These are phyloP conservation scores for Penicillium dipodomyicola DNA, from an alignment of 495 filamentous ascomycete species.

Conservation along the genomic window DNA sequence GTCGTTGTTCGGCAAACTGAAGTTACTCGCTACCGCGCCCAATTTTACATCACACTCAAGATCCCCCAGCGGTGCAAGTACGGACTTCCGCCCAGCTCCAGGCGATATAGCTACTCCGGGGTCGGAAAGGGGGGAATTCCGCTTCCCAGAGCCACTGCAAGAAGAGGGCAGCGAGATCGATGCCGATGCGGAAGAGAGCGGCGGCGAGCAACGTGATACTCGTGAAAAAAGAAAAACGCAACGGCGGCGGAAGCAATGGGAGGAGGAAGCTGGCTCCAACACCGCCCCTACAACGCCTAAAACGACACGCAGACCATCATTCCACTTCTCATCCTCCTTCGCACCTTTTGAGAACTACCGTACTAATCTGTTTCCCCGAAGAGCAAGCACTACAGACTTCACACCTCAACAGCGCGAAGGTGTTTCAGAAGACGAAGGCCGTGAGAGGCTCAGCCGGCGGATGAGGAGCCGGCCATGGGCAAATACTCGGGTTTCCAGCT, in stretches of 20 bases:
- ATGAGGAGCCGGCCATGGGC: constrained; percentile 53
- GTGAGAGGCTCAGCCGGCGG: constrained; percentile 65
- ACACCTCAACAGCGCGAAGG: constrained; percentile 64
- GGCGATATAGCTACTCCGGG: constrained; percentile 37
- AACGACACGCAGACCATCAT: constrained; percentile 40
- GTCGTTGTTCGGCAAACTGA: constrained; percentile 67
- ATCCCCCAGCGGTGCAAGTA: constrained; percentile 42
- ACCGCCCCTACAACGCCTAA: constrained; percentile 65
- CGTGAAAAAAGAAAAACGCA: constrained; percentile 50
- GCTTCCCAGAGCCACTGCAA: constrained; percentile 52
- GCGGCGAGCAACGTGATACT: constrained; percentile 40
- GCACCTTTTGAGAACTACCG: constrained; percentile 47
- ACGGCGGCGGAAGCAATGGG: constrained; percentile 50
- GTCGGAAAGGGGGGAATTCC: constrained; percentile 52
- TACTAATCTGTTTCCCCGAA: constrained; percentile 58
- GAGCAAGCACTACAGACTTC: constrained; percentile 67
- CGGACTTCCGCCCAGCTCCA: constrained; percentile 29
- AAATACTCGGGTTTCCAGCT: constrained; percentile 55
- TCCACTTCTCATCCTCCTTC: constrained; percentile 48
- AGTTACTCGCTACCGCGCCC: constrained; percentile 50
- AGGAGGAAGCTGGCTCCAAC: constrained; percentile 50
- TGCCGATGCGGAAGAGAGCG: constrained; percentile 73
- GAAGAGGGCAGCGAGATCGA: constrained; percentile 70
- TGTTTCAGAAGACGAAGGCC: constrained; percentile 86
- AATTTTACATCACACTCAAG: constrained; percentile 43